Base-by-base conservation (phyloP, 2,329 filamentous ascomycete genomes). In the Chaetomiaceae sp. region DNA sequence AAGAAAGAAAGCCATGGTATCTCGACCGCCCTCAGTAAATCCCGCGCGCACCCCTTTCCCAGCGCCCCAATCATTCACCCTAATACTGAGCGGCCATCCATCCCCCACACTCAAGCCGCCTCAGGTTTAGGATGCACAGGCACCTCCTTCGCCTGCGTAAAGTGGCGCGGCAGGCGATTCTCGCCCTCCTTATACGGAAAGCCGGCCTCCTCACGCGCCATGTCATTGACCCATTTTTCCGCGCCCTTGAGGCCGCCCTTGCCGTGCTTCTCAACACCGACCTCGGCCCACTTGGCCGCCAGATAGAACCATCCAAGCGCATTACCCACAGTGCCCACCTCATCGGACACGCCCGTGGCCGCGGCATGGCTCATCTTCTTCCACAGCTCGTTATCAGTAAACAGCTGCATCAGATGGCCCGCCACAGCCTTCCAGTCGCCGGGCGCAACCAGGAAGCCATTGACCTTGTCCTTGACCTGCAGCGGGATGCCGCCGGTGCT, bases 311-410 rank as follows among this genome's bases (percentile, higher is more conserved):
- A 93, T 18, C 71, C 73, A 11, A 91, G 68, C 1, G 83, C 81
- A 62, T 90, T 90, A 0, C 87, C 87, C 1, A 89, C 84, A 0
- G 87, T 93, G 50, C 83, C 79, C 1, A 91, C 85, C 62, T 93
- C 87, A 59, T 93, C 87, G 50, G 82, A 88, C 12, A 93, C 84
- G 49, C 84, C 79, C 0, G 64, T 70, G 30, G 67, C 68, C 0
- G 86, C 86, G 53, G 76, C 83, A 7, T 73, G 55, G 55, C 77
- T 79, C 82, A 89, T 88, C 47, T 70, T 71, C 41, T 75, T 64
- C 62, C 88, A 86, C 17, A 87, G 70, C 15, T 76, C 72, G 2
- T 76, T 60, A 54, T 90, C 72, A 0, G 74, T 81, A 65, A 83
- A 87, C 2, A 91, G 71, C 2, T 81, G 65, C 52, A 81, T 68